phyloP scores from a whole-genome alignment of 148 eudicot species.

The Polygonum maritimum region DNA sequence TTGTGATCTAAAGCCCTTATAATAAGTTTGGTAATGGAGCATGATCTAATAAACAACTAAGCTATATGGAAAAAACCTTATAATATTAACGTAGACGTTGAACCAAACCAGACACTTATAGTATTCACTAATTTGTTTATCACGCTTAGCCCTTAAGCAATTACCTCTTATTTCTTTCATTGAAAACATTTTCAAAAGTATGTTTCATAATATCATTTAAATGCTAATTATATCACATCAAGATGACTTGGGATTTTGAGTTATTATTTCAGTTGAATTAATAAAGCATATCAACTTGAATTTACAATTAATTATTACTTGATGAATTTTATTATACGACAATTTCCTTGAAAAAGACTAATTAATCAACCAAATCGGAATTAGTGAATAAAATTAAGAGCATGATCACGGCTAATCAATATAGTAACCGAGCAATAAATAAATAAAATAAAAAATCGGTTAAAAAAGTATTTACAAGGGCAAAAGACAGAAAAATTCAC shows the following conservation, averaged over 20 bases:
- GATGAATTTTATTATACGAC: too few relatives aligned
- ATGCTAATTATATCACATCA: background rate
- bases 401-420: background rate
- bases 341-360: too few relatives aligned
- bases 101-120: background rate
- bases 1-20: background rate
- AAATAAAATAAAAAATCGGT: background rate
- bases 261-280: background rate
- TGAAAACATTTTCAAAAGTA: background rate
- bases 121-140: background rate
- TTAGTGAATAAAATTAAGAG: too few relatives aligned
- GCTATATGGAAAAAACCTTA: background rate
- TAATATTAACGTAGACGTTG: background rate
- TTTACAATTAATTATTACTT: too few relatives aligned
- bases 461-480: background rate
- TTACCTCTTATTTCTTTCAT: background rate
- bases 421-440: background rate
- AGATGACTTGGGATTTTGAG: background rate
- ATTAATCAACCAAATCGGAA: too few relatives aligned
- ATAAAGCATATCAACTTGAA: too few relatives aligned
- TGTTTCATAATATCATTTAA: too few relatives aligned
- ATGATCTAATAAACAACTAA: background rate
- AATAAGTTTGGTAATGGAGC: background rate
- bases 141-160: background rate
- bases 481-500: conserved; percentile 4